Conservation (phyloP, 257 asterid species). For the Ocimum tenuiflorum region DNA sequence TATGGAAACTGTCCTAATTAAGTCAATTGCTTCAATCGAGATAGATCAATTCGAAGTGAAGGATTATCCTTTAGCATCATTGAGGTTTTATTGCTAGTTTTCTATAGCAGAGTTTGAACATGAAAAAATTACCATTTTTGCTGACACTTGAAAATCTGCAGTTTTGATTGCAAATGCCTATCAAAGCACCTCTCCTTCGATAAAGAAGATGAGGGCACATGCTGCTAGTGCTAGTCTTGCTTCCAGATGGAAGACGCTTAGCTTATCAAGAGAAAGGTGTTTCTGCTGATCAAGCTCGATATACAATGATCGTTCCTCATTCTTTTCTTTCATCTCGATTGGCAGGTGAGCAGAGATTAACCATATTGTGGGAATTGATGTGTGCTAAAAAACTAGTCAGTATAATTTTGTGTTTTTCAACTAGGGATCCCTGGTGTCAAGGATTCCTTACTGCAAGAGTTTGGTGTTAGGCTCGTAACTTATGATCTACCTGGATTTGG, state of each 20-base stretch:
- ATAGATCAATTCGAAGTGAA: not conserved
- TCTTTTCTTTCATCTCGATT: constrained; percentile 86
- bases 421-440: constrained; percentile 84
- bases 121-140: not conserved
- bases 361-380: too few species aligned
- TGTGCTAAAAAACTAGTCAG: too few species aligned
- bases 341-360: constrained; percentile 57
- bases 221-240: constrained; percentile 75
- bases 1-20: too few species aligned
- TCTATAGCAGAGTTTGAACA: not conserved
- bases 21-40: not conserved
- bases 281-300: constrained; percentile 67
- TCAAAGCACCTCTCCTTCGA: constrained; percentile 37
- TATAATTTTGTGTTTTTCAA: not conserved
- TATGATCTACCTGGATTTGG: constrained; percentile 97
- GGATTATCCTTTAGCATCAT: not conserved
- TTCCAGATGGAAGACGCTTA: constrained; percentile 83
- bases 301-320: constrained; percentile 63
- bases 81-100: not conserved
- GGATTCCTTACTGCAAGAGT: constrained; percentile 57
- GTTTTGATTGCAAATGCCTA: constrained; percentile 56
- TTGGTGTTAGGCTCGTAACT: constrained; percentile 71
- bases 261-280: constrained; percentile 87
- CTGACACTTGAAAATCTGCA: constrained; percentile 50
- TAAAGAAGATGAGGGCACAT: constrained; percentile 55